Percentiles rank a stretch among this genome's conserved stretches.
Evolutionary conservation across 208 protist genomes (phyloP).

Genomic region (Trypanosoma caninum): DNA sequence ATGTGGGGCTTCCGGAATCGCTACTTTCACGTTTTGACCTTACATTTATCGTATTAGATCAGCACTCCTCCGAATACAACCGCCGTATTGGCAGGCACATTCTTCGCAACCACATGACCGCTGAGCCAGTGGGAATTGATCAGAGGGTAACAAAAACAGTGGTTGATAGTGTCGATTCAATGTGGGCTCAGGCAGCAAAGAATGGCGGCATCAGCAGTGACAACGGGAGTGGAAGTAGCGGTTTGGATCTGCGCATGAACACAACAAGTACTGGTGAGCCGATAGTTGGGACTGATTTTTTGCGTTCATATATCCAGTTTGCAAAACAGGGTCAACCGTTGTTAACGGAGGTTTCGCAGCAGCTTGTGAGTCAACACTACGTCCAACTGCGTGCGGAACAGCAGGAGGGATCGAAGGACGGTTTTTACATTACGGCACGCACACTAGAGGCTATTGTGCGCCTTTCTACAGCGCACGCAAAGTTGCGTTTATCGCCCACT

Average conservation of each 20-base stretch:
- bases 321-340: slow-evolving; percentile 80
- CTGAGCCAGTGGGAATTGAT: slow-evolving; percentile 55
- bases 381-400: slow-evolving; percentile 88
- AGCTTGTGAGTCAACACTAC: slow-evolving; percentile 88
- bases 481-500: slow-evolving; percentile 82
- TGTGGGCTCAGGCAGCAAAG: slow-evolving; percentile 29
- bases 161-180: slow-evolving; percentile 59
- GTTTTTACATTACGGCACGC: slow-evolving; percentile 93
- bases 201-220: too few relatives aligned
- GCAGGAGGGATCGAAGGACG: slow-evolving; percentile 55
- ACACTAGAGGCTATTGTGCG: slow-evolving; percentile 98
- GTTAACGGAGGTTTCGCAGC: slow-evolving; percentile 82
- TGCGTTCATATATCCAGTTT: slow-evolving; percentile 96
- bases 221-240: slow-evolving; percentile 10
- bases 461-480: slow-evolving; percentile 93
- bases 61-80: slow-evolving; percentile 89
- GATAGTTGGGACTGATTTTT: slow-evolving; percentile 94
- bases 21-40: slow-evolving; percentile 99
- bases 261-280: slow-evolving; percentile 81
- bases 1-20: slow-evolving; percentile 98
- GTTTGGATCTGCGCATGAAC: slow-evolving; percentile 66
- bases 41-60: slow-evolving; percentile 99
- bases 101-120: slow-evolving; percentile 92
- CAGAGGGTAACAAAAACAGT: slow-evolving; percentile 55
- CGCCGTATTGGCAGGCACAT: slow-evolving; percentile 95